Percentiles rank a stretch among this genome's conserved stretches.
Conservation (phyloP, 345 rosid genomes). For the Isatis tinctoria region DNA sequence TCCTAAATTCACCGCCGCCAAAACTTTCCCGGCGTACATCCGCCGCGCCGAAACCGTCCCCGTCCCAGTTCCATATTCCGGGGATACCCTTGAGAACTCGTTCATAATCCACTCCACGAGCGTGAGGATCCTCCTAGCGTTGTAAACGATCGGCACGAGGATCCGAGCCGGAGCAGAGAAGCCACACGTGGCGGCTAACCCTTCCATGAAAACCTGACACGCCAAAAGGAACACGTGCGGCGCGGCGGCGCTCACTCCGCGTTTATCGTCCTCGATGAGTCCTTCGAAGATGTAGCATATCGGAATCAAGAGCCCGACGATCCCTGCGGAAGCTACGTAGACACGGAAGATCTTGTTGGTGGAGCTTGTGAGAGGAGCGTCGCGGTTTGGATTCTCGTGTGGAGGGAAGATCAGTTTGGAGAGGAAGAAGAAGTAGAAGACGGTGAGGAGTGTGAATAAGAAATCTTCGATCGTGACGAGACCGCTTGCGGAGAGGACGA, state of each 20-base stretch:
- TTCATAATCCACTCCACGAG: slow-evolving; percentile 61
- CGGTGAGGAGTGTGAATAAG: slow-evolving; percentile 45
- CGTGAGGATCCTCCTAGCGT: slow-evolving; percentile 59
- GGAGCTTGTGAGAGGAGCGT: slow-evolving; percentile 40
- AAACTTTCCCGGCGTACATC: slow-evolving; percentile 48
- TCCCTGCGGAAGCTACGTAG: slow-evolving; percentile 47
- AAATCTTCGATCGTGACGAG: slow-evolving; percentile 57
- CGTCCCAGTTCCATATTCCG: not conserved
- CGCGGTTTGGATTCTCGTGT: slow-evolving; percentile 28
- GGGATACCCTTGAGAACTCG: slow-evolving; percentile 39
- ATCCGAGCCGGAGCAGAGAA: slow-evolving; percentile 72
- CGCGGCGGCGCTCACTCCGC: slow-evolving; percentile 65
- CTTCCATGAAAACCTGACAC: slow-evolving; percentile 87
- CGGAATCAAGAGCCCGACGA: slow-evolving; percentile 65
- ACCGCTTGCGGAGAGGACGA: slow-evolving; percentile 65
- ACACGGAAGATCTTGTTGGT: slow-evolving; percentile 39
- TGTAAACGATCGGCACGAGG: slow-evolving; percentile 75
- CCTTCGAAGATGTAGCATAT: slow-evolving; percentile 70
- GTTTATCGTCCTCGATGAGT: slow-evolving; percentile 62
- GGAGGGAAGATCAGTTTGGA: slow-evolving; percentile 55
- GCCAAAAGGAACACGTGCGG: slow-evolving; percentile 81
- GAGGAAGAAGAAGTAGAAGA: slow-evolving; percentile 63
- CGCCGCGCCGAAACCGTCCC: slow-evolving; percentile 43
- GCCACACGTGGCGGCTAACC: slow-evolving; percentile 50
- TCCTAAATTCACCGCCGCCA: slow-evolving; percentile 66